Evolutionary conservation across 345 rosid species (phyloP).

Genomic region (Syzygium aqueum): DNA sequence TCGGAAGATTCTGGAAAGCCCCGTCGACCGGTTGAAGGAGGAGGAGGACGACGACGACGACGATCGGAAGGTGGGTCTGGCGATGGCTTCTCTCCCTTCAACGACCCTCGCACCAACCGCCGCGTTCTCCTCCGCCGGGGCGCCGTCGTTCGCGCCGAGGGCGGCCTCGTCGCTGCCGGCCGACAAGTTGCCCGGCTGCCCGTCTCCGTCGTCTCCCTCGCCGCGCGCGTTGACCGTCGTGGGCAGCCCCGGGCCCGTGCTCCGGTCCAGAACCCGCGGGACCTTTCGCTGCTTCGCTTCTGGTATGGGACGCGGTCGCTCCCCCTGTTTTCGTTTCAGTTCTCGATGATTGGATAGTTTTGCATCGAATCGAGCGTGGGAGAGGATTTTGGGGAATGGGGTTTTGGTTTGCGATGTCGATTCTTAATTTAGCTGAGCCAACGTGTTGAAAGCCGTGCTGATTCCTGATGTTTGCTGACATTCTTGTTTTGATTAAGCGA

Average conservation of each 20-base stretch:
- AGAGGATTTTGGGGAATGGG: neutral
- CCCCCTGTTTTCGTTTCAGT: neutral
- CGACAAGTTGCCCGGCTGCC: neutral
- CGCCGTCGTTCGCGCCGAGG: neutral
- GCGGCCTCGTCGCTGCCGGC: neutral
- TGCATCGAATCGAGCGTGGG: neutral
- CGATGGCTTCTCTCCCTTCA: conserved; percentile 5
- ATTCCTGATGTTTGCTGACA: neutral
- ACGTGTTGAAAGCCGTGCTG: neutral
- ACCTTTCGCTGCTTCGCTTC: conserved; percentile 31
- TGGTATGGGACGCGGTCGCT: neutral
- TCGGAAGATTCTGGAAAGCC: neutral
- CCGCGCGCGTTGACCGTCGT: neutral
- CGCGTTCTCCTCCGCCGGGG: neutral
- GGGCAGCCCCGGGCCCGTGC: neutral
- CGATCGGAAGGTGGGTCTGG: neutral
- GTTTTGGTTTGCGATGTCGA: neutral
- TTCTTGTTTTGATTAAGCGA: neutral
- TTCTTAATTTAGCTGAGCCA: neutral
- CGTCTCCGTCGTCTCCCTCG: neutral
- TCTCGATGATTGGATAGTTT: neutral
- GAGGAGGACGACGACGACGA: neutral
- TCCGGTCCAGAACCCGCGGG: neutral
- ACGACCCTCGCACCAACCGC: neutral
- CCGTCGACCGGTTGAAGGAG: neutral